Conservation (phyloP, 1,139 yeast genomes). For the Pichiaceae sp. region DNA sequence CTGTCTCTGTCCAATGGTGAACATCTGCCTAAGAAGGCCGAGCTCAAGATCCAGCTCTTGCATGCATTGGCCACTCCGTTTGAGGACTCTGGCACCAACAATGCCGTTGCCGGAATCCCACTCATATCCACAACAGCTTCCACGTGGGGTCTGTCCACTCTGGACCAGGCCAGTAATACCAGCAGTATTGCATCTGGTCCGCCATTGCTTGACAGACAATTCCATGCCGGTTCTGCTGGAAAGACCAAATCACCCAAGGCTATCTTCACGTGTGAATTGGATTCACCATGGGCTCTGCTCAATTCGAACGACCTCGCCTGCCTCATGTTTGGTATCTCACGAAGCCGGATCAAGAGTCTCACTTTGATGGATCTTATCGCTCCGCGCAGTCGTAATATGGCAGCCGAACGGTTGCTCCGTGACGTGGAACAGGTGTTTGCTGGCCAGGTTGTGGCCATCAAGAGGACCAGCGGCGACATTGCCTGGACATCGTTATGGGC, state of each 20-base stretch:
- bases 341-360: conserved; percentile 50
- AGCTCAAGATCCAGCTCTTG: conserved; percentile 43
- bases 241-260: conserved; percentile 71
- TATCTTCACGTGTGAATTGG: conserved; percentile 68
- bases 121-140: conserved; percentile 28
- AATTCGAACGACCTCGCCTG: conserved; percentile 91
- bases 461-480: conserved; percentile 36
- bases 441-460: conserved; percentile 55
- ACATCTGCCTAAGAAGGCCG: conserved; percentile 27
- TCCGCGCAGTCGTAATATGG: conserved; percentile 63
- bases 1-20: conserved; percentile 36
- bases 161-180: not conserved
- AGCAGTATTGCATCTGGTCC: not conserved
- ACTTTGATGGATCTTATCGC: conserved; percentile 73
- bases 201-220: conserved; percentile 31
- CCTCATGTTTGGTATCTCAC: conserved; percentile 75
- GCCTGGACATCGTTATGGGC: conserved; percentile 91
- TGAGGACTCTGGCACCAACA: conserved; percentile 34
- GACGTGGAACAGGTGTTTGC: conserved; percentile 38
- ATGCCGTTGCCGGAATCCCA: conserved; percentile 22
- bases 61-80: conserved; percentile 73
- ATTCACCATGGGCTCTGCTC: conserved; percentile 72
- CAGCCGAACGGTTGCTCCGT: conserved; percentile 43
- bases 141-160: conserved; percentile 33
- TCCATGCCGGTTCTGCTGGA: conserved; percentile 55